Percentiles rank a stretch among this genome's conserved stretches.
Conservation (phyloP, 2,329 filamentous ascomycete species). For the Fonsecaea multimorphosa region DNA sequence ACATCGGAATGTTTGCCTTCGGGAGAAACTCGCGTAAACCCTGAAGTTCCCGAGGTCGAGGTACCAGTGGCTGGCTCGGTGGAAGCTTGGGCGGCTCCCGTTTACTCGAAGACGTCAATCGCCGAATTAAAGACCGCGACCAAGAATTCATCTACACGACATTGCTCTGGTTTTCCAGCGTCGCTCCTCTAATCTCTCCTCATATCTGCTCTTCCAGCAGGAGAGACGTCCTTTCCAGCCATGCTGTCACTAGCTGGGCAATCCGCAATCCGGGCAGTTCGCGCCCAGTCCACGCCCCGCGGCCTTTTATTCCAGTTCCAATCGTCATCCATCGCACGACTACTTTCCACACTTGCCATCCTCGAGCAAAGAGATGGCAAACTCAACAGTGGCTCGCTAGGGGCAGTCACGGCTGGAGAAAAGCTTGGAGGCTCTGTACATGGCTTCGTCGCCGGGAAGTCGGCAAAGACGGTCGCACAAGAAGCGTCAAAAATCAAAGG, state of each 20-base stretch:
- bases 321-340: slow-evolving; percentile 66
- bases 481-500: slow-evolving; percentile 89
- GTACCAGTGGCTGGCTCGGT: too few species aligned
- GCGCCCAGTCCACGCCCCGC: slow-evolving; percentile 51
- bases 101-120: slow-evolving; percentile 16
- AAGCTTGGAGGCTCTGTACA: slow-evolving; percentile 86
- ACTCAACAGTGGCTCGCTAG: slow-evolving; percentile 80
- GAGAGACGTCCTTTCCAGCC: slow-evolving; percentile 5
- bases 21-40: slow-evolving; percentile 6
- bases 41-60: slow-evolving; percentile 6
- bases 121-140: slow-evolving; percentile 9
- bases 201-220: background rate
- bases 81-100: background rate
- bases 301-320: slow-evolving; percentile 48
- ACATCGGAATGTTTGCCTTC: background rate
- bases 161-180: too few species aligned
- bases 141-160: background rate
- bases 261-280: slow-evolving; percentile 51
- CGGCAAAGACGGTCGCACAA: slow-evolving; percentile 72
- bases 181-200: background rate
- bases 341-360: slow-evolving; percentile 86
- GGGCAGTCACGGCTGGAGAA: slow-evolving; percentile 82
- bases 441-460: slow-evolving; percentile 83
- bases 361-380: slow-evolving; percentile 92
- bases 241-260: slow-evolving; percentile 39